Base-by-base conservation (phyloP, 1,139 yeast genomes). In the Yamadazyma taylorii region DNA sequence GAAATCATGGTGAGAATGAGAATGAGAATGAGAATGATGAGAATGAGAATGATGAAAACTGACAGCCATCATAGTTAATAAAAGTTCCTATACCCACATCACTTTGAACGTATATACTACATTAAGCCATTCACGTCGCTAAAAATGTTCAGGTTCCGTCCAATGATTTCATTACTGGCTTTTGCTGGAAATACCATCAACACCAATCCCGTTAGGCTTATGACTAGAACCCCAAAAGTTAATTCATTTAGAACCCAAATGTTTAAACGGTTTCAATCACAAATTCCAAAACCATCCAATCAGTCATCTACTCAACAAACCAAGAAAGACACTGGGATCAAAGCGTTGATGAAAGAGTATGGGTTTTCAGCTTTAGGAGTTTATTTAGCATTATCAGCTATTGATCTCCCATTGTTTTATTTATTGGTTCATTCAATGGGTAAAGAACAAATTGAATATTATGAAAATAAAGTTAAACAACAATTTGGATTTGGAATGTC, bases 321-420 rank as follows among this genome's bases (percentile, higher is more conserved):
- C 16, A 29, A 29, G 24, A 69, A 69, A 36, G 58, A 71, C 11
- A 61, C 66, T 2, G 83, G 85, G 5, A 63, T 88, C 38, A 85
- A 79, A 58, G 84, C 78, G 5, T 68, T 92, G 46, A 75, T 87
- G 59, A 82, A 85, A 53, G 85, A 85, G 56, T 92, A 92, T 58
- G 99, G 99, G 1, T 87, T 83, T 66, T 79, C 95, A 6, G 97
- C 96, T 0, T 64, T 92, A 15, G 96, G 88, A 11, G 89, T 92
- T 0, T 92, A 92, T 55, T 54, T 88, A 26, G 83, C 76, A 0
- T 59, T 92, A 14, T 73, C 87, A 2, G 69, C 73, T 19, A 59
- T 92, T 30, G 98, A 92, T 56, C 70, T 87, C 47, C 97, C 97
- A 1, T 48, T 89, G 4, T 87, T 95, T 57, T 92, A 83, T 55